Base-by-base conservation (phyloP, 23 red algal genomes). In the Gracilaria vermiculophylla region DNA sequence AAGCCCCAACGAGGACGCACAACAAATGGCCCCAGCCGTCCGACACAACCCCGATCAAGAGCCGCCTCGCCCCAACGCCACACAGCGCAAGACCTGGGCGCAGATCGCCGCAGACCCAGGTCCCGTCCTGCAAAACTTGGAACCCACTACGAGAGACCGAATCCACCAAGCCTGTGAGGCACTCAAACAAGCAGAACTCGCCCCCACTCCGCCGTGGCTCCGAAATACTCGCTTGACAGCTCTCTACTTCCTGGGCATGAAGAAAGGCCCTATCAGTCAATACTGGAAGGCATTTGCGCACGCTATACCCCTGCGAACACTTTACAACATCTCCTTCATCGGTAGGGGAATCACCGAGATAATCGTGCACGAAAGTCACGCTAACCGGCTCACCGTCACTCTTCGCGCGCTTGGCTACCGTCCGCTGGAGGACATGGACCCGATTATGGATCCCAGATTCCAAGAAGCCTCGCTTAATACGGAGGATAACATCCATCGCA, bases 381-480 rank as follows among this genome's bases (percentile, higher is more conserved):
- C 5, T 2, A 40, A 49, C 19, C 35, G 82, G 2, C 3, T 54
- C 43, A 53, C 75, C 21, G 82, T 56, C 50, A 71, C 61, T 10
- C 54, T 86, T n/a, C 67, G 66, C 39, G 55, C 50, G 39, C 64
- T 86, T 14, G 61, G 62, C n/a, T 86, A 53, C 36, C 16, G 82
- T 14, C 0, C 50, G 7, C 71, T 76, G 3, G 6, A 47, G 3
- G 8, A 25, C 13, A 14, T 52, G 2, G 71, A 76, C 24, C 71
- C 71, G 8, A 40, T 66, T 5, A 66, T 35, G 25, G 61, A 66
- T 28, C 2, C 61, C 2, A 16, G 61, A 5, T 66, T 35, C 61
- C 10, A 66, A 5, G 19, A 66, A 16, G 3, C 5, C 2, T 4
- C 3, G 6, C 61, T 66, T 11, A 34, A 16, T 2, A 35, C 61